A percentile compares a stretch with the other conserved stretches of the same genome.
phyloP scores from a whole-genome alignment of 306 rosid genomes.

The Hippophae gyantsensis region DNA sequence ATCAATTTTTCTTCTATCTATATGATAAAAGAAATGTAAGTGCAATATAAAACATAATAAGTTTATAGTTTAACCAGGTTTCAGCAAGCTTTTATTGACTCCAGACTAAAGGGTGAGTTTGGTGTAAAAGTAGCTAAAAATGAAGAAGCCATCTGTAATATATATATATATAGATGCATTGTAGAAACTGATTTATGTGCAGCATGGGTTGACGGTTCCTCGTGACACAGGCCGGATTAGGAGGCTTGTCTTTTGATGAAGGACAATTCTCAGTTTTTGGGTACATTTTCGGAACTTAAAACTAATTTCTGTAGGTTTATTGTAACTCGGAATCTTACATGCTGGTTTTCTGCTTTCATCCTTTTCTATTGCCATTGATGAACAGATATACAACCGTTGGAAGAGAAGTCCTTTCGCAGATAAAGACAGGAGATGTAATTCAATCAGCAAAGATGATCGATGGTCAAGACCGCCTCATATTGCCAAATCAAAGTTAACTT shows the following conservation, averaged over 20 bases:
- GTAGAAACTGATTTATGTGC: neutral
- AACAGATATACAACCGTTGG: constrained; percentile 77
- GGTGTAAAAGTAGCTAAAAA: no score
- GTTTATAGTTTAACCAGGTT: neutral
- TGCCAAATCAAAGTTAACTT: constrained; percentile 52
- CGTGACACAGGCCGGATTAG: constrained; percentile 72
- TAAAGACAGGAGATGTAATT: constrained; percentile 75
- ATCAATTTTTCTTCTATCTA: constrained; percentile 86
- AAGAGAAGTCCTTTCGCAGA: constrained; percentile 76
- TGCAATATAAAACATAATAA: neutral
- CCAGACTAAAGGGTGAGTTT: no score
- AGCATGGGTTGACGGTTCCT: neutral
- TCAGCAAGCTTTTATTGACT: constrained; percentile 2
- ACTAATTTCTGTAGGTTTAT: neutral
- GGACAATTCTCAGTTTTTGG: constrained; percentile 96
- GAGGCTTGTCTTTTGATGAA: constrained; percentile 96
- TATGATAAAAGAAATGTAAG: constrained; percentile 84
- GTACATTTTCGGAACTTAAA: constrained; percentile 20
- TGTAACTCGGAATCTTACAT: neutral
- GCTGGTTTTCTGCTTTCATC: neutral
- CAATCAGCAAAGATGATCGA: constrained; percentile 67
- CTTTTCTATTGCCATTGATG: neutral
- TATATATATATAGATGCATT: neutral
- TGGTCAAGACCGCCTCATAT: constrained; percentile 68
- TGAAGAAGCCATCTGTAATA: no score